phyloP scores from a whole-genome alignment of 768 basidiomycete species.

The Kwoniella botswanensis region DNA sequence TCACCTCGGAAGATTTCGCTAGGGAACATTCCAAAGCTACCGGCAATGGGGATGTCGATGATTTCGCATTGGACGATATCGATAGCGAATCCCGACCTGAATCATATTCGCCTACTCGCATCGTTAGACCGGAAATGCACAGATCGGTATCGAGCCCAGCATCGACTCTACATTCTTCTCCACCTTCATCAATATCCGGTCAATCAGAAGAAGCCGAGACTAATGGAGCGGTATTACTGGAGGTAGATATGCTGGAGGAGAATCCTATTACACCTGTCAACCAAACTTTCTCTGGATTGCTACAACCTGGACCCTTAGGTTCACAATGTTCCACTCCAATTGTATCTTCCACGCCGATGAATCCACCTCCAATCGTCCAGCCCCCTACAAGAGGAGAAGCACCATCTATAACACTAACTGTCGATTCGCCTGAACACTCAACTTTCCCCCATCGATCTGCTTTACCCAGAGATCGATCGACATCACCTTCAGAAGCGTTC shows the following conservation, averaged over 20 bases:
- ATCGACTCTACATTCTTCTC: conserved; percentile 23
- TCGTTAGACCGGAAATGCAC: conserved; percentile 26
- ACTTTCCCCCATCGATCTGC: neutral
- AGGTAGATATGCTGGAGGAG: conserved; percentile 10
- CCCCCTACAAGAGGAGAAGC: conserved; percentile 11
- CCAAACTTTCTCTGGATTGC: conserved; percentile 38
- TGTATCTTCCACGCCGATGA: conserved; percentile 11
- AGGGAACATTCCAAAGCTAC: conserved; percentile 23
- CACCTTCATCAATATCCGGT: conserved; percentile 25
- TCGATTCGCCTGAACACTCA: conserved; percentile 25
- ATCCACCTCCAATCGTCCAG: conserved; percentile 21
- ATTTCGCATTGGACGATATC: conserved; percentile 18
- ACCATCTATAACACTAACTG: conserved; percentile 28
- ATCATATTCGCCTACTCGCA: neutral
- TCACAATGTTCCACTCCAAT: conserved; percentile 25
- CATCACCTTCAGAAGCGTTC: conserved; percentile 29
- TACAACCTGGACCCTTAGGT: conserved; percentile 9
- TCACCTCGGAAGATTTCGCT: conserved; percentile 53
- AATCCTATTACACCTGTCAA: conserved; percentile 38
- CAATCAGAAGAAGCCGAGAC: conserved; percentile 19
- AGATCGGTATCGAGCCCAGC: conserved; percentile 33
- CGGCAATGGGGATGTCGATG: conserved; percentile 15
- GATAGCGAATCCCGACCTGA: conserved; percentile 9
- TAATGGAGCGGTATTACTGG: neutral
- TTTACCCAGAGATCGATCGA: neutral